A percentile compares a stretch with the other conserved stretches of the same genome.
Conservation (phyloP, 1,139 yeast genomes). For the Debaryomycetaceae sp. region DNA sequence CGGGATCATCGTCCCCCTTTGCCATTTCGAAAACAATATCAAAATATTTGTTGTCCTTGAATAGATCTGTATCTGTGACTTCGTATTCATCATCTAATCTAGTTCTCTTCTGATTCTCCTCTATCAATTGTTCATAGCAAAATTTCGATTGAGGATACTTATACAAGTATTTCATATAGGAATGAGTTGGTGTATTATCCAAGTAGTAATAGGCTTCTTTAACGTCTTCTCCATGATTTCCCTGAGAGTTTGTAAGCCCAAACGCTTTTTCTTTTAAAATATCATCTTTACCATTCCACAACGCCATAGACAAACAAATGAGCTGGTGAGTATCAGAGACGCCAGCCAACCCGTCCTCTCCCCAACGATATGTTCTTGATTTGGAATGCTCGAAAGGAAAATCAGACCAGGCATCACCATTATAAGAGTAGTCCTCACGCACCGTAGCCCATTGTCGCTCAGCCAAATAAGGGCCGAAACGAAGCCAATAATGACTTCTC, state of each 20-base stretch:
- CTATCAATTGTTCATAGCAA: constrained; percentile 77
- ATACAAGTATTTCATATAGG: constrained; percentile 89
- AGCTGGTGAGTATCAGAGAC: constrained; percentile 82
- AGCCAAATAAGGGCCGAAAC: constrained; percentile 91
- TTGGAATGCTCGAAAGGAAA: constrained; percentile 87
- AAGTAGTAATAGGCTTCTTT: constrained; percentile 79
- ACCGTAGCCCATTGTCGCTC: constrained; percentile 97
- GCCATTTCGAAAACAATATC: constrained; percentile 93
- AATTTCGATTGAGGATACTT: constrained; percentile 85
- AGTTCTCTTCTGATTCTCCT: constrained; percentile 62
- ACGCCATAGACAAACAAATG: constrained; percentile 72
- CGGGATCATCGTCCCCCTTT: constrained; percentile 77
- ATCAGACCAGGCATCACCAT: constrained; percentile 92
- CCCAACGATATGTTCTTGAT: constrained; percentile 89
- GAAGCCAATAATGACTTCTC: constrained; percentile 66
- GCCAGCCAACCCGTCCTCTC: constrained; percentile 95
- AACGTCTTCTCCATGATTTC: constrained; percentile 96
- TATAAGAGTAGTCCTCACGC: constrained; percentile 81
- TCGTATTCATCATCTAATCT: constrained; percentile 70
- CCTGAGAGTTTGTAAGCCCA: constrained; percentile 90
- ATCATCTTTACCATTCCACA: constrained; percentile 91
- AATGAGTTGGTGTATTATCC: constrained; percentile 91
- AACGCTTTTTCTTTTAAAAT: constrained; percentile 83
- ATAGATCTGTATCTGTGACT: constrained; percentile 70
- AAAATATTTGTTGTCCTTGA: constrained; percentile 78